phyloP scores from a whole-genome alignment of 2,329 filamentous ascomycete species.

The Xylaria sp. region DNA sequence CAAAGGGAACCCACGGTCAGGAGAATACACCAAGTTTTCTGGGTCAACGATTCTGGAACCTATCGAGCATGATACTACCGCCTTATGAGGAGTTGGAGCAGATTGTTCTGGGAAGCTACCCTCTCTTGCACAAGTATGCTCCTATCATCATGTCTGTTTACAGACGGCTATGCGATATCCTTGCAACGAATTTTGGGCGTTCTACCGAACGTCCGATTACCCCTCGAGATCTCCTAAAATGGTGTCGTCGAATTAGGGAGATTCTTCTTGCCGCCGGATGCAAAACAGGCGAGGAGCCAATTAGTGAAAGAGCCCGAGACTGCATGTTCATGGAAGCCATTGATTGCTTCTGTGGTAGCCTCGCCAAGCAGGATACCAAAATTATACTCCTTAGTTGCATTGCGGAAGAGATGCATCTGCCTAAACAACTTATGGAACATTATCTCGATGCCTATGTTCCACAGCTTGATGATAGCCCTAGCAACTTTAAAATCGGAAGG shows the following conservation, averaged over 20 bases:
- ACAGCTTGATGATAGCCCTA: constrained; percentile 65
- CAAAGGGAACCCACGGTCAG: constrained; percentile 68
- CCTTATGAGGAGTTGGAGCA: constrained; percentile 72
- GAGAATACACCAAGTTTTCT: constrained; percentile 76
- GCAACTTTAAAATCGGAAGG: constrained; percentile 68
- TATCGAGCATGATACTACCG: constrained; percentile 71
- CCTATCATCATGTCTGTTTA: constrained; percentile 66
- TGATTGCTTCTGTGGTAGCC: constrained; percentile 87
- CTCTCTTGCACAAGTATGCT: constrained; percentile 68
- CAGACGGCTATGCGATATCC: constrained; percentile 53
- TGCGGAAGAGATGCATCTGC: constrained; percentile 85
- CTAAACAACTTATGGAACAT: constrained; percentile 79
- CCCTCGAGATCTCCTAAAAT: constrained; percentile 81
- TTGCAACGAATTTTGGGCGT: constrained; percentile 42
- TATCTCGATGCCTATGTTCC: constrained; percentile 77
- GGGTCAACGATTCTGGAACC: constrained; percentile 85
- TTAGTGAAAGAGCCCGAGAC: constrained; percentile 74
- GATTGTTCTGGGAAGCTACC: constrained; percentile 74
- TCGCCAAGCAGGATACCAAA: constrained; percentile 69
- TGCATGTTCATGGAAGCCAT: constrained; percentile 92
- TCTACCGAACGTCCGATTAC: constrained; percentile 56
- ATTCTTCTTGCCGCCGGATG: constrained; percentile 67
- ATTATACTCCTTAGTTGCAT: constrained; percentile 69
- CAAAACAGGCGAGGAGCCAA: constrained; percentile 70
- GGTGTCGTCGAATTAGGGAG: constrained; percentile 77